Percentiles rank a stretch among this genome's conserved stretches.
These are phyloP conservation scores for Globisporangium takayamanum DNA, from an alignment of 352 stramenopile genomes.

Conservation along the genomic window DNA sequence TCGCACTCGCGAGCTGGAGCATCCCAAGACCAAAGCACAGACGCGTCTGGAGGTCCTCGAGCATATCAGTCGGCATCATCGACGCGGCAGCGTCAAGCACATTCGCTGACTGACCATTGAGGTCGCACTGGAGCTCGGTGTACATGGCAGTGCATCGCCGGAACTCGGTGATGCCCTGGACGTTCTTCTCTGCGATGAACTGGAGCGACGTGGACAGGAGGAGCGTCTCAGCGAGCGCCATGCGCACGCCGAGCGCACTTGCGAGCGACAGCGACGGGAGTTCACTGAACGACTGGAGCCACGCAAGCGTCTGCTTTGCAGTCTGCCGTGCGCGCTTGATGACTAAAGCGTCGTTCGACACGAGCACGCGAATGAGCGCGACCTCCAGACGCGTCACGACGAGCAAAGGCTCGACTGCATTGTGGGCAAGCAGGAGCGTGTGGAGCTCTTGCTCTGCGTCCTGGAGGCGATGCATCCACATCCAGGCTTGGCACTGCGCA, in stretches of 20 bases:
- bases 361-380: conserved; percentile 25
- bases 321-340: conserved; percentile 16
- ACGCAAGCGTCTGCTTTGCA: conserved; percentile 19
- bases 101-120: not conserved
- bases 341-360: conserved; percentile 30
- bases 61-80: conserved; percentile 10
- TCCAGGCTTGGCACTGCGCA: conserved; percentile 12
- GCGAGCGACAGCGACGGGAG: conserved; percentile 26
- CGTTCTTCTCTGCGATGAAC: conserved; percentile 20
- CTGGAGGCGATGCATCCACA: conserved; percentile 28
- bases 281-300: conserved; percentile 23
- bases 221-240: conserved; percentile 26
- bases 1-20: conserved; percentile 23
- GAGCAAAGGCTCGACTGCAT: conserved; percentile 17
- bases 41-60: conserved; percentile 13
- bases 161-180: conserved; percentile 23
- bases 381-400: conserved; percentile 25
- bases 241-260: conserved; percentile 13
- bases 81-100: not conserved
- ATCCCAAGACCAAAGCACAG: conserved; percentile 28
- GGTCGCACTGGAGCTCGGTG: conserved; percentile 15
- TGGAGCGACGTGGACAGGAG: conserved; percentile 23
- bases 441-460: conserved; percentile 10
- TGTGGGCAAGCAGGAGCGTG: conserved; percentile 6
- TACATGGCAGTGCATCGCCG: conserved; percentile 22